phyloP scores from a whole-genome alignment of 1,284 basidiomycete genomes.

The Sanghuangporus sanghuang region DNA sequence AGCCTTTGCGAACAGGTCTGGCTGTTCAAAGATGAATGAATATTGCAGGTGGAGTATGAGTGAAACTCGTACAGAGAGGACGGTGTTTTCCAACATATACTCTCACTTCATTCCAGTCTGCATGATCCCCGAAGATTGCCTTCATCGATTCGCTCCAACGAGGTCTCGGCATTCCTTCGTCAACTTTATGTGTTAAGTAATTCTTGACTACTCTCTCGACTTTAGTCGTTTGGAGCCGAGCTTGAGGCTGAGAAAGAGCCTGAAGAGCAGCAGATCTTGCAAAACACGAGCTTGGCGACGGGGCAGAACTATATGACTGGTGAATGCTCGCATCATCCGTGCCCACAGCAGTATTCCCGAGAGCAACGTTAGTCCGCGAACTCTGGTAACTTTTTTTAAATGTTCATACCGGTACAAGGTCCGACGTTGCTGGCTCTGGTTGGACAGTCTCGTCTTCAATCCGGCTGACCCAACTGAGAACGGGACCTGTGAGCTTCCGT shows the following conservation, averaged over 20 bases:
- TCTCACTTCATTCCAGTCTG: conserved; percentile 62
- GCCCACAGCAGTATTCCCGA: not conserved
- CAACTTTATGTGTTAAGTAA: conserved; percentile 59
- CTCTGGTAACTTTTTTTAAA: not conserved
- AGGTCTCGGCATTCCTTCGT: conserved; percentile 42
- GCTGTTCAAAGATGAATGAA: conserved; percentile 32
- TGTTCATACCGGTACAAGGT: not conserved
- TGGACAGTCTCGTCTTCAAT: conserved; percentile 44
- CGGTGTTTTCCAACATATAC: conserved; percentile 57
- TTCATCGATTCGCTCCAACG: conserved; percentile 68
- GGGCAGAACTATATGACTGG: not conserved
- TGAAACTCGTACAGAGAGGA: conserved; percentile 46
- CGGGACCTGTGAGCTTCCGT: conserved; percentile 59
- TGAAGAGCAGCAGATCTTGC: conserved; percentile 11
- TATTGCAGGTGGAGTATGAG: not conserved
- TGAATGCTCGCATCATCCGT: not conserved
- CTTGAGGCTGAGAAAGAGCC: conserved; percentile 19
- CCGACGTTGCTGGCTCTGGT: not conserved
- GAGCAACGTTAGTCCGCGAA: not conserved
- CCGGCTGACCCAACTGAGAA: conserved; percentile 70
- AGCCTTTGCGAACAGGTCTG: conserved; percentile 55
- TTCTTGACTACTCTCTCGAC: conserved; percentile 51
- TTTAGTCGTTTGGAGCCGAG: conserved; percentile 23
- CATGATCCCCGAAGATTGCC: conserved; percentile 72
- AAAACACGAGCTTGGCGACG: not conserved